A percentile compares a stretch with the other conserved stretches of the same genome.
These are phyloP conservation scores for Coemansia sp. DNA, from an alignment of 192 early-diverging fungal species.

Conservation along the genomic window DNA sequence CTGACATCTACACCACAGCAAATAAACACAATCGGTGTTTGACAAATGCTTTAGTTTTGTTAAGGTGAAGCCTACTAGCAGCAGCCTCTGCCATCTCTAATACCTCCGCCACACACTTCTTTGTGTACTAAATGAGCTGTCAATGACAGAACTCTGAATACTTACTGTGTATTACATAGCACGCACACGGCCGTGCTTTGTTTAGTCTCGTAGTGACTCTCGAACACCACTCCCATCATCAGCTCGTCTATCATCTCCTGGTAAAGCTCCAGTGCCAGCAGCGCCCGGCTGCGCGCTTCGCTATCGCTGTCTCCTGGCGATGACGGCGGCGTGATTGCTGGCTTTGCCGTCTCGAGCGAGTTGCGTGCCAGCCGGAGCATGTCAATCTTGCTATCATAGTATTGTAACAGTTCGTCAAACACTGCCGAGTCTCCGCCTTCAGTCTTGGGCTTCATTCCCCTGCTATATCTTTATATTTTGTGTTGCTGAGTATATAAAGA, in stretches of 20 bases:
- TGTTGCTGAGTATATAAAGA: neutral
- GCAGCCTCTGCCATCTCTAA: neutral
- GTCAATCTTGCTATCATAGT: conserved; percentile 40
- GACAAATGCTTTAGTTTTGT: neutral
- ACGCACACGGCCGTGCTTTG: conserved; percentile 62
- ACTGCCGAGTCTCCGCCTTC: conserved; percentile 18
- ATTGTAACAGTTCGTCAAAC: conserved; percentile 45
- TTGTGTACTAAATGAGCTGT: neutral
- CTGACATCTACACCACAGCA: neutral
- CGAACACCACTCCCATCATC: conserved; percentile 69
- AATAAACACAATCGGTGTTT: neutral
- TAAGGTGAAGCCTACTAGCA: neutral
- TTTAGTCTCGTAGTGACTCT: conserved; percentile 69
- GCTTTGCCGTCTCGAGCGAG: conserved; percentile 36
- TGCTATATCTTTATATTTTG: neutral
- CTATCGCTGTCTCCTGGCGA: conserved; percentile 12
- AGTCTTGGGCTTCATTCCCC: conserved; percentile 10
- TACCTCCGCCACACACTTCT: neutral
- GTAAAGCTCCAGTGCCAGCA: conserved; percentile 42
- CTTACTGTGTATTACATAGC: conserved; percentile 75
- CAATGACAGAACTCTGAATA: neutral
- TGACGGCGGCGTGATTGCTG: conserved; percentile 16
- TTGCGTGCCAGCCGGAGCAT: conserved; percentile 35
- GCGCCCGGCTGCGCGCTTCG: conserved; percentile 24
- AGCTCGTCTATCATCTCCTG: conserved; percentile 71